phyloP scores from a whole-genome alignment of 805 yeast genomes.

The Candida koratica region DNA sequence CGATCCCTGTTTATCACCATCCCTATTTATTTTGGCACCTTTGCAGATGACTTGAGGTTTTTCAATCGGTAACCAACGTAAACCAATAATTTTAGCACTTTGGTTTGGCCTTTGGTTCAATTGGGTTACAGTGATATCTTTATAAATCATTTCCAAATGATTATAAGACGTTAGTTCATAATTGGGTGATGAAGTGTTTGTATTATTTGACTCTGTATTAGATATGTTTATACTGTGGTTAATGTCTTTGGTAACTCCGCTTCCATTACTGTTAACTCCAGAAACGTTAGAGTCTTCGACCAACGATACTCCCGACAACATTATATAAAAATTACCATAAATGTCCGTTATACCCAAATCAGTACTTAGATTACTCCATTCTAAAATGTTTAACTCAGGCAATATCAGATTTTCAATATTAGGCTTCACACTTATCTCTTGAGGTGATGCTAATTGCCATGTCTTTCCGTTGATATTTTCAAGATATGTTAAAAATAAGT shows the following conservation, averaged over 20 bases:
- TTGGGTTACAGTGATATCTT: constrained; percentile 29
- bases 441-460: constrained; percentile 73
- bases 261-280: constrained; percentile 8
- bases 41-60: constrained; percentile 58
- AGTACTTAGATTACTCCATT: constrained; percentile 77
- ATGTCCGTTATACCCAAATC: constrained; percentile 79
- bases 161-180: constrained; percentile 43
- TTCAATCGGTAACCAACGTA: constrained; percentile 73
- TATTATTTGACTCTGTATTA: constrained; percentile 16
- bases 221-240: constrained; percentile 10
- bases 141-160: constrained; percentile 46
- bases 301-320: constrained; percentile 41
- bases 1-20: background rate
- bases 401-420: constrained; percentile 16
- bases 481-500: constrained; percentile 58
- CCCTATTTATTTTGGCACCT: constrained; percentile 46
- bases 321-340: constrained; percentile 52
- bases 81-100: constrained; percentile 36
- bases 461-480: constrained; percentile 69
- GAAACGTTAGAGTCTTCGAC: constrained; percentile 27
- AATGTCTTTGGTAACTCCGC: constrained; percentile 1
- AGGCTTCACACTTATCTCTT: constrained; percentile 29
- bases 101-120: constrained; percentile 11
- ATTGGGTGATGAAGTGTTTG: constrained; percentile 22
- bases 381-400: constrained; percentile 43